Percentiles rank a stretch among this genome's conserved stretches.
These are phyloP conservation scores for Cruciata laevipes DNA, from an alignment of 257 asterid genomes.

Conservation along the genomic window DNA sequence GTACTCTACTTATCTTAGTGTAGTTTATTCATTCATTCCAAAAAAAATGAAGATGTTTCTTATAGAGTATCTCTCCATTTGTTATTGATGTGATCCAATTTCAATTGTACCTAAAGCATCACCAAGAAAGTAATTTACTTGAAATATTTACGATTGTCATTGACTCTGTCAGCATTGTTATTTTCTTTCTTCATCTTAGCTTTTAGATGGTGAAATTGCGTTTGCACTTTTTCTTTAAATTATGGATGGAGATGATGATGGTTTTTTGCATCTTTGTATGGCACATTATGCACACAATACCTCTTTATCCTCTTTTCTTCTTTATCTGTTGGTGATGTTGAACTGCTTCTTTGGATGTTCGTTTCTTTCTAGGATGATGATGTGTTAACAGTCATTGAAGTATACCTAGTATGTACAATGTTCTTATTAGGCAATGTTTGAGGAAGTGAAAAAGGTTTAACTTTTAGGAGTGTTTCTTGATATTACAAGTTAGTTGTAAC, in stretches of 20 bases:
- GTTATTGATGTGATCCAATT: not conserved
- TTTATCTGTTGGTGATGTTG: not conserved
- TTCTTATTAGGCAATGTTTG: not conserved
- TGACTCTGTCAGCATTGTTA: not conserved
- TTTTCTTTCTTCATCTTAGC: not conserved
- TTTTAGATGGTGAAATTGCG: no score
- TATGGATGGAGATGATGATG: not conserved
- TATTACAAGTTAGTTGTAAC: no score
- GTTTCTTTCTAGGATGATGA: not conserved
- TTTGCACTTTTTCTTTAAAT: no score
- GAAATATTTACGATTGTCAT: not conserved
- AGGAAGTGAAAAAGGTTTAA: not conserved
- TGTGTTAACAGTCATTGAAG: not conserved
- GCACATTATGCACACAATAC: no score
- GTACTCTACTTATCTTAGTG: not conserved
- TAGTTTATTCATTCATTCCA: not conserved
- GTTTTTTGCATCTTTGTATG: not conserved
- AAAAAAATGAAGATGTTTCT: conserved; percentile 5
- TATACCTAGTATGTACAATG: not conserved
- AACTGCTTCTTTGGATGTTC: not conserved
- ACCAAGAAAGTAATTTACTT: conserved; percentile 6
- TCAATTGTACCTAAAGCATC: conserved; percentile 7
- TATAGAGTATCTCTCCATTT: not conserved
- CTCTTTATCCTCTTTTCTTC: no score
- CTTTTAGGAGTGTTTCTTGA: no score